Conservation (phyloP, 2,329 filamentous ascomycete genomes). For the Cadophora gregata region DNA sequence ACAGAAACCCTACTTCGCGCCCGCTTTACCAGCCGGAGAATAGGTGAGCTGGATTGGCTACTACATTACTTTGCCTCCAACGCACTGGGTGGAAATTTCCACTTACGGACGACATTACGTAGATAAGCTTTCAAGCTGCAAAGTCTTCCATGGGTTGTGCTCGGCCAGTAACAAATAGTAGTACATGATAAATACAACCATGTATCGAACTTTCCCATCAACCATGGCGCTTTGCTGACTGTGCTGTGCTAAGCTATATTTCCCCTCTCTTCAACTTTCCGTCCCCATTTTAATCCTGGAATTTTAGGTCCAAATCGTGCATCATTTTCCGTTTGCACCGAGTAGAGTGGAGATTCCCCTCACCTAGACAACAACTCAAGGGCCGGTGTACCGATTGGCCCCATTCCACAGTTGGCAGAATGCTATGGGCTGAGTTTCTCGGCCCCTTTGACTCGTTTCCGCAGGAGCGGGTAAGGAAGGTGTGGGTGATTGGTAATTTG, state of each 20-base stretch:
- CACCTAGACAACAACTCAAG: neutral
- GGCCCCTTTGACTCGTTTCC: neutral
- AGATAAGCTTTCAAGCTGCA: neutral
- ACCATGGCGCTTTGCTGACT: neutral
- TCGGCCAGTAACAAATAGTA: neutral
- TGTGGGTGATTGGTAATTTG: neutral
- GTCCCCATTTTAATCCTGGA: neutral
- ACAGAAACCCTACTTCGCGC: neutral
- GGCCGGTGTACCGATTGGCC: neutral
- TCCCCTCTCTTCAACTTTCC: neutral
- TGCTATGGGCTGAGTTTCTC: neutral
- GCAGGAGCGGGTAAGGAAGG: neutral
- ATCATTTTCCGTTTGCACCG: neutral
- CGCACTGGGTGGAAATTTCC: neutral
- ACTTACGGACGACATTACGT: neutral
- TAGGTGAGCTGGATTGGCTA: conserved; percentile 9
- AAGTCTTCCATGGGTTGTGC: conserved; percentile 5
- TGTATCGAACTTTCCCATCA: neutral
- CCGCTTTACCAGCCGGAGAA: neutral
- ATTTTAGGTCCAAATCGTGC: neutral
- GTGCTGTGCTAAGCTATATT: neutral
- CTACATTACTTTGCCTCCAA: neutral
- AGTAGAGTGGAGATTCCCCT: neutral
- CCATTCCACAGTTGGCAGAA: neutral
- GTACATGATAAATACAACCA: conserved; percentile 25